phyloP scores from a whole-genome alignment of 495 filamentous ascomycete species.

The Penicillium cosmopolitanum region DNA sequence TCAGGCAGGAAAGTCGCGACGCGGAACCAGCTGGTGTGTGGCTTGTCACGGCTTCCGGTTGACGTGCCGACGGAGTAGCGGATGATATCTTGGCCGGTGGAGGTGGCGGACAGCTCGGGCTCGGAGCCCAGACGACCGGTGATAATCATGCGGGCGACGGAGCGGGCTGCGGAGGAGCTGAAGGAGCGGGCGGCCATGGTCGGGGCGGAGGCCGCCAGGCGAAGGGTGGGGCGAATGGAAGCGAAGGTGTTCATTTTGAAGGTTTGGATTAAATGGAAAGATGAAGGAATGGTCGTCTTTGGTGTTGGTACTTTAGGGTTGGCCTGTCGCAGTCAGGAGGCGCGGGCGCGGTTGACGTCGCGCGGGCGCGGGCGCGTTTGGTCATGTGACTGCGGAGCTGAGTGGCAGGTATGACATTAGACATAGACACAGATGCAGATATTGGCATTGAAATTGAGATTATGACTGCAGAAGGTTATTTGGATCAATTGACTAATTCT shows the following conservation, averaged over 20 bases:
- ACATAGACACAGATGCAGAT: not conserved
- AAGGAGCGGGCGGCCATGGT: constrained; percentile 59
- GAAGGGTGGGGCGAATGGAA: constrained; percentile 40
- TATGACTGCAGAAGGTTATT: too few species aligned
- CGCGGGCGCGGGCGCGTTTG: constrained; percentile 4
- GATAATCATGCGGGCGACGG: constrained; percentile 65
- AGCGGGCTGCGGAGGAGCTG: constrained; percentile 51
- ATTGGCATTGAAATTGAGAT: not conserved
- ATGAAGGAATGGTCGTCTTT: not conserved
- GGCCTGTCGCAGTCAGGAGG: constrained; percentile 2
- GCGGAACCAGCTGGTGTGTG: constrained; percentile 76
- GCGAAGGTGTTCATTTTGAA: constrained; percentile 56
- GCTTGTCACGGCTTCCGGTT: constrained; percentile 60
- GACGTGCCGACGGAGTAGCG: constrained; percentile 67
- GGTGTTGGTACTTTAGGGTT: not conserved
- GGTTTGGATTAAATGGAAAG: not conserved
- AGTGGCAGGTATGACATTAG: too few species aligned
- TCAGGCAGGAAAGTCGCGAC: constrained; percentile 68
- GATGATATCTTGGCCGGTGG: constrained; percentile 68
- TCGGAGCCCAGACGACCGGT: constrained; percentile 72
- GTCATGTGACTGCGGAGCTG: constrained; percentile 4
- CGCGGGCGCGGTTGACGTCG: not conserved
- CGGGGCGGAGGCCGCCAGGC: constrained; percentile 30
- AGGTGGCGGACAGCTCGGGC: constrained; percentile 70
- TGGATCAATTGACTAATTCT: too few species aligned